Conservation (phyloP, 345 rosid genomes). For the sweet orange (Citrus sinensis) region DVS_A1.0 CM039161.1:2118501-2119000, state of each 20-base stretch:
- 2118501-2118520: constrained; percentile 64
- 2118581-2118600: constrained; percentile 55
- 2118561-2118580: constrained; percentile 46
- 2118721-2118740: constrained; percentile 60
- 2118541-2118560: constrained; percentile 42
- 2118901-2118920: constrained; percentile 54
- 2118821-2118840: constrained; percentile 66
- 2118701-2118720: constrained; percentile 53
- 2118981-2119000: constrained; percentile 52
- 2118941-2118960: constrained; percentile 54
- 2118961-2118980: constrained; percentile 47
- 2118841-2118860: constrained; percentile 48
- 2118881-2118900: constrained; percentile 57
- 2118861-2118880: constrained; percentile 45
- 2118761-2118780: constrained; percentile 49
- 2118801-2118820: constrained; percentile 52
- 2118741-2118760: constrained; percentile 50
- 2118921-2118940: constrained; percentile 62
- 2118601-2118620: constrained; percentile 55
- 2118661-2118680: constrained; percentile 52
- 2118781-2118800: constrained; percentile 40
- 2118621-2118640: constrained; percentile 61
- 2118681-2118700: constrained; percentile 37
- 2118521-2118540: constrained; percentile 43
- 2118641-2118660: constrained; percentile 44